These are phyloP conservation scores for Coprinellus micaceus DNA, from an alignment of 768 basidiomycete species.

Conservation along the genomic window DNA sequence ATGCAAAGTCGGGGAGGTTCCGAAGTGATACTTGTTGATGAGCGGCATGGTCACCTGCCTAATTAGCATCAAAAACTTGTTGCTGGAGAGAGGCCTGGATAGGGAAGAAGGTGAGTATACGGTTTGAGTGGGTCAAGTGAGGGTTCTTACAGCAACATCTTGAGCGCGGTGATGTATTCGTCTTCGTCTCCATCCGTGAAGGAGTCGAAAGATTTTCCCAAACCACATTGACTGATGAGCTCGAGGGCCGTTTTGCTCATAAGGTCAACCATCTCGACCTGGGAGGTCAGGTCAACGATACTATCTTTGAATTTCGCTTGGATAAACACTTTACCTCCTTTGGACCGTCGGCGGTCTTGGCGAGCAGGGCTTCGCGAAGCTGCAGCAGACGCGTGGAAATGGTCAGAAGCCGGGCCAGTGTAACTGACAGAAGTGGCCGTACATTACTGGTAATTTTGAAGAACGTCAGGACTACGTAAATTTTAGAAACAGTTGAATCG, in stretches of 20 bases:
- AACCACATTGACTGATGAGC: constrained; percentile 43
- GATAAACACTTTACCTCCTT: constrained; percentile 22
- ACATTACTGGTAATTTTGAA: not conserved
- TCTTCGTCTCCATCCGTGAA: constrained; percentile 24
- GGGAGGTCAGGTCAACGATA: no score
- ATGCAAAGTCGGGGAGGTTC: constrained; percentile 26
- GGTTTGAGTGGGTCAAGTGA: not conserved
- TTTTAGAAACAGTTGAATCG: not conserved
- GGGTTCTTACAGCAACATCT: constrained; percentile 23
- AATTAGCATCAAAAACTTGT: constrained; percentile 14
- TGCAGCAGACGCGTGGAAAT: not conserved
- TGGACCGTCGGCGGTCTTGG: constrained; percentile 24
- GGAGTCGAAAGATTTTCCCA: constrained; percentile 37
- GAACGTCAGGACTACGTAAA: constrained; percentile 6
- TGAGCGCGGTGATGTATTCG: constrained; percentile 27
- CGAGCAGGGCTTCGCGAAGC: constrained; percentile 23
- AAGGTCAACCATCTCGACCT: constrained; percentile 31
- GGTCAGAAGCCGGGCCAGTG: not conserved
- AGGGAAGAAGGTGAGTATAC: not conserved
- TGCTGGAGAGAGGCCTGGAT: constrained; percentile 11
- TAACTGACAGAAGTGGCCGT: not conserved
- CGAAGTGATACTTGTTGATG: constrained; percentile 24
- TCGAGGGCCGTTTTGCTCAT: constrained; percentile 42
- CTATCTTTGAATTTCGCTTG: no score
- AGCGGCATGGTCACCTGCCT: constrained; percentile 21